Base-by-base conservation (phyloP, 2,329 filamentous ascomycete species). In the Metarhizium rileyi region DNA sequence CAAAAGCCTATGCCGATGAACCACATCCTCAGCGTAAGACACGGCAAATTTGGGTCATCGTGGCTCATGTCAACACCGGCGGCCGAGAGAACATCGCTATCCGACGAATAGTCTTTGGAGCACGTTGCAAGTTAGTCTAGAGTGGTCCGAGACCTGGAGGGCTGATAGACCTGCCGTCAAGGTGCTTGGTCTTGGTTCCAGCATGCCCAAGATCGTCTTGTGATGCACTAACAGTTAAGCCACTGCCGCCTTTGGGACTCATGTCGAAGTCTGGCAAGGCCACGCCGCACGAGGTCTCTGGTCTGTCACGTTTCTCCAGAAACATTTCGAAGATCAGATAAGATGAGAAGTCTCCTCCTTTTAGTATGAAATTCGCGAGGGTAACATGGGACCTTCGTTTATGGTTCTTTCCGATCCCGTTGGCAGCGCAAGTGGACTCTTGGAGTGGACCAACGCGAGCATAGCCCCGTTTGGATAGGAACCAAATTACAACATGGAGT, bases 11-110 rank as follows among this genome's bases (percentile, higher is more conserved):
- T 61, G 22, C 66, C 66, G 26, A 70, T 67, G 4, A 58, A 53
- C 67, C 67, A 70, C 62, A 67, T 67, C 16, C 67, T 60, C 5
- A 69, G 51, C 1, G 68, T 72, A n/a, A 66, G 55, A 27, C 62
- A 66, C 28, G 63, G 62, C 14, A 63, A 44, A 2, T 47, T 54
- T 2, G 59, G 53, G 38, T 65, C 61, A 48, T 64, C 62, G 1
- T 53, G 47, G 5, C 56, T 52, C 25, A 62, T 54, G 3, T 58
- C 63, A 14, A 66, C 59, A 7, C 63, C 63, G 2, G 63, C 63
- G 0, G 63, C 63, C 10, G 56, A 53, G 3, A 65, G 54, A 14
- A 64, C 52, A 42, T 63, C 60, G 28, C n/a, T 25, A 16, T 25
- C 38, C 6, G 38, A 42, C 1, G 38, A 20, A 42, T 42, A 9